Percentiles rank a stretch among this genome's conserved stretches.
Conservation (phyloP, 1,139 yeast species). For the Geotrichum aggregatum region DNA sequence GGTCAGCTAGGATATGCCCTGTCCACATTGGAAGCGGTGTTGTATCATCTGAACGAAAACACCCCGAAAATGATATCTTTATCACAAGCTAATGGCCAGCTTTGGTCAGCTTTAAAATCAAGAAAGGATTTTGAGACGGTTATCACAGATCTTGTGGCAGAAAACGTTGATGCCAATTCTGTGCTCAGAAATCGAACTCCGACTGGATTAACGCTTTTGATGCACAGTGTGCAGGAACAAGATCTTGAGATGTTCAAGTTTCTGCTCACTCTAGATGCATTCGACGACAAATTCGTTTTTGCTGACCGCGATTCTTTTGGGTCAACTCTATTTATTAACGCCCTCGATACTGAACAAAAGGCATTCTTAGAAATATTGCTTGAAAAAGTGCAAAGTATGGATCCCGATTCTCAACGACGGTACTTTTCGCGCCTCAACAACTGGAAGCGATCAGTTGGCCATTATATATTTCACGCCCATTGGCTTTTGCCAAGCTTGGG, state of each 20-base stretch:
- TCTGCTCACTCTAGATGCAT: constrained; percentile 48
- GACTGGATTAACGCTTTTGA: constrained; percentile 61
- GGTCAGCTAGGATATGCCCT: constrained; percentile 61
- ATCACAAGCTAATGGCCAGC: constrained; percentile 49
- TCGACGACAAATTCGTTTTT: constrained; percentile 62
- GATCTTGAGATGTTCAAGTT: constrained; percentile 42
- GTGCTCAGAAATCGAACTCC: constrained; percentile 51
- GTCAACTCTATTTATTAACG: constrained; percentile 55
- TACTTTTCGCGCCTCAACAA: constrained; percentile 54
- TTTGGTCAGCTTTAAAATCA: constrained; percentile 50
- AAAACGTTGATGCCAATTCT: constrained; percentile 40
- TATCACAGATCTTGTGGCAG: constrained; percentile 16
- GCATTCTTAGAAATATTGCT: constrained; percentile 48
- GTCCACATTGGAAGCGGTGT: constrained; percentile 79
- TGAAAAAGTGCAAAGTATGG: constrained; percentile 31
- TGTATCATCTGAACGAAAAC: constrained; percentile 55
- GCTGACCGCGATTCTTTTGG: constrained; percentile 56
- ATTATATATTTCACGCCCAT: constrained; percentile 62
- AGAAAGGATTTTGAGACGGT: constrained; percentile 8
- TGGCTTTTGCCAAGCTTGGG: constrained; percentile 56
- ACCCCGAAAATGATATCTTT: constrained; percentile 42
- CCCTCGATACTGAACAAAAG: constrained; percentile 54
- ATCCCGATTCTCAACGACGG: not conserved
- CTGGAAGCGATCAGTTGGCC: constrained; percentile 61
- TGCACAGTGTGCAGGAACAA: constrained; percentile 31